Conservation (phyloP, 768 basidiomycete genomes). For the Naganishia vishniacii region DNA sequence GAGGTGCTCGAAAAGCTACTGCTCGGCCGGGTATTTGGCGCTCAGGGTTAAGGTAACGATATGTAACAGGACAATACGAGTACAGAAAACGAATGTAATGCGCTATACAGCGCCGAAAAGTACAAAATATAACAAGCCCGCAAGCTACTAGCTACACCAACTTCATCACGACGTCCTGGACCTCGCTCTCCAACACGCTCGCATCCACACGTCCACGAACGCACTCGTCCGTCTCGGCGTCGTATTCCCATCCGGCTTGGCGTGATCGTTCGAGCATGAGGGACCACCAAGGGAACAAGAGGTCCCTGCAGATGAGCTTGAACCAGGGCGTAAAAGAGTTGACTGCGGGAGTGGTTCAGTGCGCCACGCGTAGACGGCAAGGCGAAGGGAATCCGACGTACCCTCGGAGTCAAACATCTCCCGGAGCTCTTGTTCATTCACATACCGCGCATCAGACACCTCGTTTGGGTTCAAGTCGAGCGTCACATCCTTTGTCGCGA, state of each 20-base stretch:
- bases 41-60: too few species aligned
- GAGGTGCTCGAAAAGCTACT: constrained; percentile 36
- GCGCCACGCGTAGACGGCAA: constrained; percentile 8
- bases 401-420: constrained; percentile 62
- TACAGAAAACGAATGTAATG: constrained; percentile 6
- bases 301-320: constrained; percentile 92
- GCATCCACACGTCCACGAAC: neutral
- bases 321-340: constrained; percentile 98
- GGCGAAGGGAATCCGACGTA: neutral
- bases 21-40: constrained; percentile 43
- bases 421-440: constrained; percentile 80
- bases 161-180: constrained; percentile 18
- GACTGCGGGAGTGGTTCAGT: constrained; percentile 50
- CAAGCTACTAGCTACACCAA: neutral
- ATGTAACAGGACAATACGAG: neutral
- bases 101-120: too few species aligned
- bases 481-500: constrained; percentile 80
- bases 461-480: constrained; percentile 81
- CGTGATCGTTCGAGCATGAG: constrained; percentile 63
- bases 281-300: constrained; percentile 98
- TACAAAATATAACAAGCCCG: neutral
- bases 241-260: constrained; percentile 28
- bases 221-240: neutral
- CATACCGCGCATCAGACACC: constrained; percentile 84
- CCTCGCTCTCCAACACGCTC: constrained; percentile 9